Percentiles rank a stretch among this genome's conserved stretches.
phyloP scores from a whole-genome alignment of 2,329 filamentous ascomycete genomes.

The Penicillium sp. region DNA sequence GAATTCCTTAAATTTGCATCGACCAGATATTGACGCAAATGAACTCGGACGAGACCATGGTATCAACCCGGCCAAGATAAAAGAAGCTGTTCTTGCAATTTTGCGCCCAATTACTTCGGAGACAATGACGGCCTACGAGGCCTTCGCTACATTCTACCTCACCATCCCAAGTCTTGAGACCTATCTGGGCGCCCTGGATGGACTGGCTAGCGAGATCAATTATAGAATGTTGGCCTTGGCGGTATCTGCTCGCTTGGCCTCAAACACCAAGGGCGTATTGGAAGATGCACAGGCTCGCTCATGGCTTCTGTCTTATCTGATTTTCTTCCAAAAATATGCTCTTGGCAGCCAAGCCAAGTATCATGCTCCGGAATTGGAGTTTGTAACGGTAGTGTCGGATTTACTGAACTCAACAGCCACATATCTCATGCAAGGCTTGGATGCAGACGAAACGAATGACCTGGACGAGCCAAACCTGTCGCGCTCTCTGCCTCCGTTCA shows the following conservation, averaged over 20 bases:
- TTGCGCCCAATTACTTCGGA: constrained; percentile 44
- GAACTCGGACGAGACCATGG: background rate
- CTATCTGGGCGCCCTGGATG: constrained; percentile 39
- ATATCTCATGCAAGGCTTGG: constrained; percentile 52
- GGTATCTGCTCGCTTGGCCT: constrained; percentile 33
- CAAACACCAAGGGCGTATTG: constrained; percentile 25
- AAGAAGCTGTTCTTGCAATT: constrained; percentile 40
- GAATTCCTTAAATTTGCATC: constrained; percentile 20
- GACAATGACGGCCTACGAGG: constrained; percentile 46
- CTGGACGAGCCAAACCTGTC: constrained; percentile 26
- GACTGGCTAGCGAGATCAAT: constrained; percentile 49
- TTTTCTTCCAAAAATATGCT: constrained; percentile 56
- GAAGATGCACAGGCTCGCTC: constrained; percentile 45
- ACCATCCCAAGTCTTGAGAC: constrained; percentile 42
- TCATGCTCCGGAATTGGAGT: constrained; percentile 51
- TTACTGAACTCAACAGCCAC: constrained; percentile 57
- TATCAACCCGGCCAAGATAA: constrained; percentile 24
- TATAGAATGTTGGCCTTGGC: constrained; percentile 49
- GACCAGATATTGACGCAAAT: background rate
- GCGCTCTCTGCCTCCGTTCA: constrained; percentile 49
- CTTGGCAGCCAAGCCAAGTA: constrained; percentile 36
- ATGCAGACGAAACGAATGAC: constrained; percentile 36
- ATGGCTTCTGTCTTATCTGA: constrained; percentile 60
- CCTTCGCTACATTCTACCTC: constrained; percentile 47
- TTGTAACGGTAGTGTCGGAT: constrained; percentile 55